Conservation (phyloP, 208 protist genomes). For the Angomonas deanei region DNA sequence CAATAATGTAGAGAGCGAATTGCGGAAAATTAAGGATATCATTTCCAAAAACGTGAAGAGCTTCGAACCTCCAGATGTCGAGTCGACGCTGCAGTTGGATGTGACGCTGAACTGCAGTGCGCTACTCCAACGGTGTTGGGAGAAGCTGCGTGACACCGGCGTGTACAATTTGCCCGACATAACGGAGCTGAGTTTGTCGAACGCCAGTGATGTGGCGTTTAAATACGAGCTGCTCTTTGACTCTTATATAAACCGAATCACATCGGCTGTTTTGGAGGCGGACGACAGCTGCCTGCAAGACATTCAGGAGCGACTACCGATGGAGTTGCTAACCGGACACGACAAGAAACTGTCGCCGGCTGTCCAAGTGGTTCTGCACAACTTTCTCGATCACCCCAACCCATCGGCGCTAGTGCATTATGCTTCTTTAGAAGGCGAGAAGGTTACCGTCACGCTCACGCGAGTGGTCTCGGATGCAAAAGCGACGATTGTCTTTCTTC, state of each 20-base stretch:
- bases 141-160: constrained; percentile 23
- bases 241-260: constrained; percentile 23
- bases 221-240: constrained; percentile 45
- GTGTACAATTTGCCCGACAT: constrained; percentile 33
- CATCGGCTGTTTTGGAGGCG: constrained; percentile 30
- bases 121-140: constrained; percentile 36
- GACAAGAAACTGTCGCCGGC: constrained; percentile 4
- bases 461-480: constrained; percentile 52
- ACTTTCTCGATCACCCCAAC: constrained; percentile 42
- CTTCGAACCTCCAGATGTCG: constrained; percentile 26
- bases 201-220: constrained; percentile 24
- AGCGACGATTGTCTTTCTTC: constrained; percentile 33
- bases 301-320: constrained; percentile 12
- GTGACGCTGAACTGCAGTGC: constrained; percentile 19
- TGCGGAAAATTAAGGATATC: constrained; percentile 36
- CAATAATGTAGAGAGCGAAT: constrained; percentile 7
- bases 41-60: constrained; percentile 24
- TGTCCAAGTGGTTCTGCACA: constrained; percentile 35
- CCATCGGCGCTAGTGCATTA: constrained; percentile 47
- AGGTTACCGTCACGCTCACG: constrained; percentile 27
- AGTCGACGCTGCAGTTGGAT: constrained; percentile 42
- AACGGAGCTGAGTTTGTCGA: constrained; percentile 21
- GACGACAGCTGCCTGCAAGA: constrained; percentile 7
- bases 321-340: constrained; percentile 7
- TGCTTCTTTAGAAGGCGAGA: constrained; percentile 17